phyloP scores from a whole-genome alignment of 495 filamentous ascomycete genomes.

The Podospora bellae-mahoneyi region DNA sequence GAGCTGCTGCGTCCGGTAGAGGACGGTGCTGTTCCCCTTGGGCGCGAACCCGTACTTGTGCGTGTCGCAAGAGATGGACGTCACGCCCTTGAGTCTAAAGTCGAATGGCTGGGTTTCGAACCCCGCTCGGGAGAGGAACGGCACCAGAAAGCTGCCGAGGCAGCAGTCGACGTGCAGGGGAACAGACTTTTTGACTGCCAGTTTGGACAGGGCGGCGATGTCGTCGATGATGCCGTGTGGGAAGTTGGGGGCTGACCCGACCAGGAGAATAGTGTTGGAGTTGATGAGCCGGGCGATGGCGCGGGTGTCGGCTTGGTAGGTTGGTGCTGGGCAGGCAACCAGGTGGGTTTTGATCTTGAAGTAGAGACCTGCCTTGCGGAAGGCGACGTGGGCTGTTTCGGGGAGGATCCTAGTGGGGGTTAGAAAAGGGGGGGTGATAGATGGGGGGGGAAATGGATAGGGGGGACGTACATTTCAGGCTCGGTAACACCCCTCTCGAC shows the following conservation, averaged over 20 bases:
- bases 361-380: constrained; percentile 91
- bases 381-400: constrained; percentile 90
- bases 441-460: not conserved
- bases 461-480: constrained; percentile 76
- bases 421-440: not conserved
- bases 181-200: constrained; percentile 72
- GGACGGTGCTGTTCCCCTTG: constrained; percentile 87
- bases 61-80: constrained; percentile 91
- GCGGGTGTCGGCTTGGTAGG: constrained; percentile 75
- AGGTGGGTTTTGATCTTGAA: constrained; percentile 92
- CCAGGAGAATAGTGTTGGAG: constrained; percentile 91
- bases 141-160: constrained; percentile 89
- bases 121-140: constrained; percentile 85
- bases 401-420: constrained; percentile 71
- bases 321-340: constrained; percentile 82
- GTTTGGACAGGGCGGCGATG: constrained; percentile 77
- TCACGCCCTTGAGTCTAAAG: constrained; percentile 91
- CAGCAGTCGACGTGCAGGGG: constrained; percentile 98
- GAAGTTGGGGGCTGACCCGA: constrained; percentile 95
- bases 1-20: constrained; percentile 78
- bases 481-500: constrained; percentile 81
- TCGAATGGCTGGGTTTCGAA: constrained; percentile 86
- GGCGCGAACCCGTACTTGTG: constrained; percentile 99
- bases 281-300: constrained; percentile 84
- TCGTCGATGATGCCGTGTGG: constrained; percentile 98